A percentile compares a stretch with the other conserved stretches of the same genome.
Evolutionary conservation across 2,329 filamentous ascomycete species (phyloP).

Genomic region (Epichloe typhina): DNA sequence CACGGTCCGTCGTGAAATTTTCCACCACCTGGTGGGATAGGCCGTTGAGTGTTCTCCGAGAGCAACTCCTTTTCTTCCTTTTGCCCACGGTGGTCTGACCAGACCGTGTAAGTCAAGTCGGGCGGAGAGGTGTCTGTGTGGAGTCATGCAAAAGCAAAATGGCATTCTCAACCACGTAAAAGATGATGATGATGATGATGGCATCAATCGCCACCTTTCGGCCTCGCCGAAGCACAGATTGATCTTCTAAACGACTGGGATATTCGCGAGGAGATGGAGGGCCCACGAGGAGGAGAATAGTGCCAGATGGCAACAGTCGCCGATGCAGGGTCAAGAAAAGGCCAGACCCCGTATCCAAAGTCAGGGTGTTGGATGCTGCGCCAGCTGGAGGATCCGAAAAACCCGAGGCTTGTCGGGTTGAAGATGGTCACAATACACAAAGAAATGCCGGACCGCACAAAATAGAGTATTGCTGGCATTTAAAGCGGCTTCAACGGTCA

Average conservation of each 20-base stretch:
- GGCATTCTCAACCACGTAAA: not conserved
- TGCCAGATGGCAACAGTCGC: too few species aligned
- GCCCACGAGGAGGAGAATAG: too few species aligned
- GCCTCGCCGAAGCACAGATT: not conserved
- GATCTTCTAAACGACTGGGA: not conserved
- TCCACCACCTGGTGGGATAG: too few species aligned
- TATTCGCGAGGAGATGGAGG: not conserved
- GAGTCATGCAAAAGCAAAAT: not conserved
- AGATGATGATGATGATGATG: not conserved
- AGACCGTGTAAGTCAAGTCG: not conserved
- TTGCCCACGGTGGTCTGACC: not conserved
- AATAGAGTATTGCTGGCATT: not conserved
- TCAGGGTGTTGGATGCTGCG: not conserved
- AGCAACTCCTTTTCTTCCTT: not conserved
- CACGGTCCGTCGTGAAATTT: not conserved
- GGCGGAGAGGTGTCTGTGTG: not conserved
- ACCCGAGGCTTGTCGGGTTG: not conserved
- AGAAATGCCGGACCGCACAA: not conserved
- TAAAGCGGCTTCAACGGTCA: not conserved
- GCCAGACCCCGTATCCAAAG: not conserved
- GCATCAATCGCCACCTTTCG: not conserved
- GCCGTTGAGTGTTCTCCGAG: not conserved
- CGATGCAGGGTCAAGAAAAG: too few species aligned
- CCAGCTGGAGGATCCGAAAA: not conserved
- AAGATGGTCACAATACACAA: not conserved